Conservation (phyloP, 345 rosid genomes). For the Eutrema heterophyllum region DNA sequence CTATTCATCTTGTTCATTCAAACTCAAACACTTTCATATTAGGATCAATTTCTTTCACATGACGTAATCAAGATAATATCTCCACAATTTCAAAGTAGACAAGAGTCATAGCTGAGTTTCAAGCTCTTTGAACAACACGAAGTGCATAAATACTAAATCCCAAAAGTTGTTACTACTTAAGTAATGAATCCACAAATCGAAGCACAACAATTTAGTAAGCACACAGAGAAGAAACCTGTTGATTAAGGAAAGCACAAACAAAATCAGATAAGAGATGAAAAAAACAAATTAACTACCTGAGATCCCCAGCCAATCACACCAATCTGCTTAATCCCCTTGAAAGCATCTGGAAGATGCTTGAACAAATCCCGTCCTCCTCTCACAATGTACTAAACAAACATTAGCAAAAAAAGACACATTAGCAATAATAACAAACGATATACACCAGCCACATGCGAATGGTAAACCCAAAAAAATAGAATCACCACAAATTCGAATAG, state of each 20-base stretch:
- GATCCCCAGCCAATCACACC: constrained; percentile 98
- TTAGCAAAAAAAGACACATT: neutral
- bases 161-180: neutral
- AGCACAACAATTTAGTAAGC: neutral
- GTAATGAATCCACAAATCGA: neutral
- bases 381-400: constrained; percentile 64
- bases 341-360: constrained; percentile 70
- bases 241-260: neutral
- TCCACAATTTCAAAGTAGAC: neutral
- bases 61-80: neutral
- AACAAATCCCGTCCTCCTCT: constrained; percentile 96
- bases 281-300: constrained; percentile 42
- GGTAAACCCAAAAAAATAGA: neutral
- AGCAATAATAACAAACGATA: neutral
- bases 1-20: neutral
- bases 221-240: neutral
- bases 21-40: neutral
- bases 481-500: neutral
- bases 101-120: neutral
- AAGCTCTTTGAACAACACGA: neutral
- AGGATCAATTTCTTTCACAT: neutral
- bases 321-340: constrained; percentile 88
- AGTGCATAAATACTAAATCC: neutral
- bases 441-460: neutral
- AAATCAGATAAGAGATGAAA: neutral